phyloP scores from a whole-genome alignment of 2,329 filamentous ascomycete genomes.

The Trichophyton mentagrophytes region DNA sequence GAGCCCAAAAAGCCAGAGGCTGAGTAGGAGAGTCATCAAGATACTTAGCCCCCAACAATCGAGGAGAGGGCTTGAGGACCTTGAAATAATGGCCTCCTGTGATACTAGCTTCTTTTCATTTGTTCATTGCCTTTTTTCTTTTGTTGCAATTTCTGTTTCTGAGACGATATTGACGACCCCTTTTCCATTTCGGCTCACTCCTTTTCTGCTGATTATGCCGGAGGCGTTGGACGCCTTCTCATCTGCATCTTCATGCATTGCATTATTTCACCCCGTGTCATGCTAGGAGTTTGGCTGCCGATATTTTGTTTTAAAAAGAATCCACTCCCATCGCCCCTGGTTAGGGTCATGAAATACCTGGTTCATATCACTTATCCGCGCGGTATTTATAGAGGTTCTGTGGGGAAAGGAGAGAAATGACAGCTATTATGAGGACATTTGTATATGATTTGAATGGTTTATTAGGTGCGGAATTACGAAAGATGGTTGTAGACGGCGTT shows the following conservation, averaged over 20 bases:
- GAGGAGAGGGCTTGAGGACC: neutral
- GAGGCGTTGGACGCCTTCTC: neutral
- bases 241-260: neutral
- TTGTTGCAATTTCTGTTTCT: neutral
- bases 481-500: no score
- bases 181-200: neutral
- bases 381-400: neutral
- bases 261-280: neutral
- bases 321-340: neutral
- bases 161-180: neutral
- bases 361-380: neutral
- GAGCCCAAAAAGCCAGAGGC: neutral
- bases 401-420: neutral
- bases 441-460: no score
- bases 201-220: neutral
- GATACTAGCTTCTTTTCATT: neutral
- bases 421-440: no score
- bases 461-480: no score
- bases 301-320: neutral
- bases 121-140: neutral
- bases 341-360: neutral
- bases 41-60: neutral
- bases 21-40: neutral
- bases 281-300: neutral
- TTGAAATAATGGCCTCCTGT: neutral